These are phyloP conservation scores for Pseudonitzschia delicatissima DNA, from an alignment of 108 stramenopile species.

Conservation along the genomic window DNA sequence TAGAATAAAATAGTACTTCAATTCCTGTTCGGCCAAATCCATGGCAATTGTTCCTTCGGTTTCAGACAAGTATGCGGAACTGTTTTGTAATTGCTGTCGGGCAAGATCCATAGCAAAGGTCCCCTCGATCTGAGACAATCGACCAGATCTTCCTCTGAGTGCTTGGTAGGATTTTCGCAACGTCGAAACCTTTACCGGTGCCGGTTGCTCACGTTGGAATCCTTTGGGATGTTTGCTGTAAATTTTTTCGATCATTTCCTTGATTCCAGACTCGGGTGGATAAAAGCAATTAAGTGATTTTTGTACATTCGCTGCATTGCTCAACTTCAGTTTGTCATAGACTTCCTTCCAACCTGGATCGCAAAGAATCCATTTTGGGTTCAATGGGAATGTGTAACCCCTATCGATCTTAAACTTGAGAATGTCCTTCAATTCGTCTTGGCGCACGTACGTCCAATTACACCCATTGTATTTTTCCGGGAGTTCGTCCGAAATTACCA, in stretches of 20 bases:
- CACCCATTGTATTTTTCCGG: slow-evolving; percentile 14
- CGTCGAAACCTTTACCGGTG: too few species aligned
- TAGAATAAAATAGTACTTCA: slow-evolving; percentile 21
- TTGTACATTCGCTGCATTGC: slow-evolving; percentile 42
- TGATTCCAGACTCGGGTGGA: slow-evolving; percentile 49
- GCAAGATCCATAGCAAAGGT: slow-evolving; percentile 37
- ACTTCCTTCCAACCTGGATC: slow-evolving; percentile 73
- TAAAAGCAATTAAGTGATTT: slow-evolving; percentile 55
- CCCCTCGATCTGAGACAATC: slow-evolving; percentile 14
- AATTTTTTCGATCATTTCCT: slow-evolving; percentile 56
- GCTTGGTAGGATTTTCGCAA: too few species aligned
- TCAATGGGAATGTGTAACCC: slow-evolving; percentile 58
- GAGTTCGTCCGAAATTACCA: slow-evolving; percentile 51
- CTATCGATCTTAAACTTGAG: slow-evolving; percentile 44
- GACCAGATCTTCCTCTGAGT: too few species aligned
- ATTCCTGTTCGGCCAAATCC: slow-evolving; percentile 31
- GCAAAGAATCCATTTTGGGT: slow-evolving; percentile 68
- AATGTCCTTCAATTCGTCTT: slow-evolving; percentile 39
- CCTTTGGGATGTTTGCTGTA: slow-evolving; percentile 51
- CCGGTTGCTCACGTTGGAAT: too few species aligned
- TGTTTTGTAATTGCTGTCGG: slow-evolving; percentile 11
- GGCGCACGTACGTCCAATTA: slow-evolving; percentile 43
- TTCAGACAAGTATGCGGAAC: neutral
- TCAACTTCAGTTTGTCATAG: slow-evolving; percentile 55
- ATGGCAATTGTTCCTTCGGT: slow-evolving; percentile 29